These are phyloP conservation scores for Trametopsis cervina DNA, from an alignment of 768 basidiomycete genomes.

Conservation along the genomic window DNA sequence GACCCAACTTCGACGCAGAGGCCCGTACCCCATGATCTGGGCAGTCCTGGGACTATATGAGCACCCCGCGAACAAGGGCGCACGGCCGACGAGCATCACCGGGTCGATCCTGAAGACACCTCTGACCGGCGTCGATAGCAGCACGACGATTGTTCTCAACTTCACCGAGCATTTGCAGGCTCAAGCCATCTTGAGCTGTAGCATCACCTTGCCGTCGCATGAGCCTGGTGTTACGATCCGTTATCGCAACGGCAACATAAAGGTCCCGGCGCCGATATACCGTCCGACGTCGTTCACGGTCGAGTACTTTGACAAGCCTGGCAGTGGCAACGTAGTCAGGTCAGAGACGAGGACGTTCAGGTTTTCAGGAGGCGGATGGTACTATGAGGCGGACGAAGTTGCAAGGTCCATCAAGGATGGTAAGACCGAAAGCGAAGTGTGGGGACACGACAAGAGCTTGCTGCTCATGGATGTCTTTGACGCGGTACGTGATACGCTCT, in stretches of 20 bases:
- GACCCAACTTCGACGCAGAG: slow-evolving; percentile 33
- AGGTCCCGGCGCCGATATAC: slow-evolving; percentile 58
- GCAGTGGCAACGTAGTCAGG: slow-evolving; percentile 33
- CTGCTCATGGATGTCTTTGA: slow-evolving; percentile 84
- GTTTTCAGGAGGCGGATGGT: slow-evolving; percentile 67
- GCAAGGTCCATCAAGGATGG: slow-evolving; percentile 70
- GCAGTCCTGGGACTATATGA: slow-evolving; percentile 76
- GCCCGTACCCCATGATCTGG: slow-evolving; percentile 81
- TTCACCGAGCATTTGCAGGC: slow-evolving; percentile 61
- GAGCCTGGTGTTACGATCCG: slow-evolving; percentile 59
- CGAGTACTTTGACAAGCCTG: slow-evolving; percentile 45
- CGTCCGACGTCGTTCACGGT: slow-evolving; percentile 62
- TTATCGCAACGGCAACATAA: slow-evolving; percentile 67
- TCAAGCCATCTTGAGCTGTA: slow-evolving; percentile 68
- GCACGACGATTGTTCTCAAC: slow-evolving; percentile 66
- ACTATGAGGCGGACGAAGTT: slow-evolving; percentile 87
- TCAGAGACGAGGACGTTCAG: slow-evolving; percentile 56
- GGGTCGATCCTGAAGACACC: slow-evolving; percentile 76
- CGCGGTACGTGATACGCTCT: slow-evolving; percentile 40
- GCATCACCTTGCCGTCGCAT: slow-evolving; percentile 44
- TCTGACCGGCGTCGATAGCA: slow-evolving; percentile 71
- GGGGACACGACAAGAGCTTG: slow-evolving; percentile 76
- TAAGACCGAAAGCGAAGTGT: slow-evolving; percentile 63
- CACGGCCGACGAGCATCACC: slow-evolving; percentile 48
- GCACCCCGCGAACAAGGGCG: slow-evolving; percentile 60